Base-by-base conservation (phyloP, 345 rosid genomes). In the Populus deltoides region DNA sequence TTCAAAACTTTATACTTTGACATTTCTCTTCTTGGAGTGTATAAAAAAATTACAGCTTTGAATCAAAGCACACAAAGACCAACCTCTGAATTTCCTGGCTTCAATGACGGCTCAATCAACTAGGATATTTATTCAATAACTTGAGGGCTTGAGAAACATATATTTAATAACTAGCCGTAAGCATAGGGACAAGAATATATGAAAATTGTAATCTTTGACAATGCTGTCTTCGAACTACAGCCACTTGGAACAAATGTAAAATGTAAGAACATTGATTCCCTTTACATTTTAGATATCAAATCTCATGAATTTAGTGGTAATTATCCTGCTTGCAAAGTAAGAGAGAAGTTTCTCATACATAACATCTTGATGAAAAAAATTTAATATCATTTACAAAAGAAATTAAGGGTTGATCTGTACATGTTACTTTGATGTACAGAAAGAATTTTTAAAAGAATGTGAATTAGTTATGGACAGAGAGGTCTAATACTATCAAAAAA, bases 401-500 rank as follows among this genome's bases (percentile, higher is more conserved):
- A 0, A 20, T 55, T 22, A 55, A 20, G 6, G 9, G 29, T n/a
- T 24, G 1, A 10, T 24, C 65, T 59, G 12, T n/a, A 9, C 65
- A 59, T n/a, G 65, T n/a, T 53, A 10, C 65, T n/a, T 59, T 10
- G 29, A 59, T 24, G 29, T 24, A 24, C 15, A n/a, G 12, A 59
- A 24, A 5, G 29, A 59, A 3, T 59, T 59, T 59, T 10, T 59
- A 20, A 71, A 63, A 7, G 36, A 71, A 78, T 47, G 18, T 38
- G 36, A 43, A 20, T 61, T 41, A 12, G 24, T 35, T 68, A 55
- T 77, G 72, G 47, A 66, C 47, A 68, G 51, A 11, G 16, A 29
- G 4, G 38, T 25, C 22, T 22, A 25, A 9, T 9, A 24, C 16
- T 13, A 29, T 86, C 75, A 87, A 35, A 85, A 78, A 7, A 87